Evolutionary conservation across 2,329 filamentous ascomycete species (phyloP), one percentile per base, ranked within the genome.

Genomic region (Cercospora sp.): DNA sequence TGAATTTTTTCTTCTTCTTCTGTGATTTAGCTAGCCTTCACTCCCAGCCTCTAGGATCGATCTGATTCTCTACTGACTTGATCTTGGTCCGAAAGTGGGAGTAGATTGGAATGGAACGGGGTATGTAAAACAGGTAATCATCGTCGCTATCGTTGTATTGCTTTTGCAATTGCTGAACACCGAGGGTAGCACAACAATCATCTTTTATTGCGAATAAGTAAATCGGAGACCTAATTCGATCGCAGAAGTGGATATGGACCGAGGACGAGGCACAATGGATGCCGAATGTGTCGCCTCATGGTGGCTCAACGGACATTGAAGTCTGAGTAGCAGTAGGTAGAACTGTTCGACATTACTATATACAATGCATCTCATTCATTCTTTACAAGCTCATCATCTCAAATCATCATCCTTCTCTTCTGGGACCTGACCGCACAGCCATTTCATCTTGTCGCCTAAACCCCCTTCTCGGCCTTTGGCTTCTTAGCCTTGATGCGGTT

Each of bases 401-500:
- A 40, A 6, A 4, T 36, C 12, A 36, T 16, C 3, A 36, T 36
- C 33, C 33, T 36, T 16, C 33, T 16, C 13, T 36, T 36, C 3
- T 36, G 33, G 33, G 1, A 3, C 5, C 33, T 16, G 13, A 36
- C 33, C 33, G 1, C 4, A 40, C 36, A 40, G 36, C 36, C 36
- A 23, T 5, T 42, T 6, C 5, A 42, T 42, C 2, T n/a, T 6
- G 8, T n/a, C 16, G 6, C n/a, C 36, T 42, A 42, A 16, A 42
- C 36, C 8, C 36, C 36, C 36, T n/a, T 42, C 16, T 42, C 36
- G 3, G 36, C 55, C 66, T 68, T 68, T 3, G 53, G 23, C 31
- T 40, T 63, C 69, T 66, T 72, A n/a, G 67, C 60, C 69, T 64
- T 72, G 12, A 72, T 60, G 23, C 64, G 63, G 26, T 61, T 66